Conservation (phyloP, 768 basidiomycete genomes). For the Polyporus arcularius region DNA sequence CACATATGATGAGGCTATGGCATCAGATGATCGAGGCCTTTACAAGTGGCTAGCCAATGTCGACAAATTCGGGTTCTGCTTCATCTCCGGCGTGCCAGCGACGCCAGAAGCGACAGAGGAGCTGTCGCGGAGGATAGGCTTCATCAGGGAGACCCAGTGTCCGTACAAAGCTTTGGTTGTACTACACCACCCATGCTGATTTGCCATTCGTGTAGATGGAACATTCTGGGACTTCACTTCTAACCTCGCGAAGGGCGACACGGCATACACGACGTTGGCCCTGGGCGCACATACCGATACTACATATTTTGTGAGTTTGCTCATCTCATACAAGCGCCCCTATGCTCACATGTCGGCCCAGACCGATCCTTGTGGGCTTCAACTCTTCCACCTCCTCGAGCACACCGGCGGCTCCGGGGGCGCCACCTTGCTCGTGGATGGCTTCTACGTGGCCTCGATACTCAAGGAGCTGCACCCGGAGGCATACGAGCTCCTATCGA, state of each 20-base stretch:
- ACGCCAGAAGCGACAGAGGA: constrained; percentile 85
- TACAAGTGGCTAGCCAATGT: constrained; percentile 82
- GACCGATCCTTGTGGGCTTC: constrained; percentile 95
- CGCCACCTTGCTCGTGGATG: constrained; percentile 90
- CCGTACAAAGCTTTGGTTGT: constrained; percentile 12
- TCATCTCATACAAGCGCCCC: not conserved
- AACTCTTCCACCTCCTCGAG: constrained; percentile 92
- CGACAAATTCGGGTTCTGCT: constrained; percentile 89
- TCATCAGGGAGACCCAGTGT: constrained; percentile 88
- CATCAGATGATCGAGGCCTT: constrained; percentile 60
- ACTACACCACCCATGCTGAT: not conserved
- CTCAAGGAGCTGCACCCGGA: constrained; percentile 73
- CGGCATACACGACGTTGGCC: constrained; percentile 88
- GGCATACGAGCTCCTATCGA: constrained; percentile 68
- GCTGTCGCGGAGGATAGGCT: constrained; percentile 74
- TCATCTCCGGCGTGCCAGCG: constrained; percentile 77
- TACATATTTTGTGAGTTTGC: constrained; percentile 63
- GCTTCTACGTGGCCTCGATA: constrained; percentile 86
- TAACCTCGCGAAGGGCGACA: constrained; percentile 87
- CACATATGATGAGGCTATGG: constrained; percentile 73
- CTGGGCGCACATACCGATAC: constrained; percentile 85
- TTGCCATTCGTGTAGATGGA: constrained; percentile 61
- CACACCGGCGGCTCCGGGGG: constrained; percentile 83
- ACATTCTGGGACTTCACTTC: constrained; percentile 98
- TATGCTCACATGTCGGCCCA: constrained; percentile 28